A percentile compares a stretch with the other conserved stretches of the same genome.
Conservation (phyloP, 2,329 filamentous ascomycete species). For the Huntiella omanensis region DNA sequence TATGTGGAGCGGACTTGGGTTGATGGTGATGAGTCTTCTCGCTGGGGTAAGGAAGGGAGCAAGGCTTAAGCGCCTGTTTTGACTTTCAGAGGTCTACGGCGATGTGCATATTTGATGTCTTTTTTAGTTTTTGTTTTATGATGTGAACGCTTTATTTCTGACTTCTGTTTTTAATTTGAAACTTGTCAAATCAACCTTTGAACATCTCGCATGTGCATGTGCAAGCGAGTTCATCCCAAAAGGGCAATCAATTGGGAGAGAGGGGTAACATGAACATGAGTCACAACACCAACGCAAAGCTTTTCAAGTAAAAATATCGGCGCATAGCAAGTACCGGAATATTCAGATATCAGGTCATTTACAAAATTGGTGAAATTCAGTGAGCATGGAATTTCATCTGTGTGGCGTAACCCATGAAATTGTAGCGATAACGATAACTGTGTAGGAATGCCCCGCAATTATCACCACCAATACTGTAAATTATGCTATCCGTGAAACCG, state of each 20-base stretch:
- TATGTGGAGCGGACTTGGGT: conserved; percentile 75
- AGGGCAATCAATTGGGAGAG: too few relatives aligned
- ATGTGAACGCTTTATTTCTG: neutral
- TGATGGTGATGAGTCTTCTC: conserved; percentile 61
- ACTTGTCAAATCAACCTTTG: neutral
- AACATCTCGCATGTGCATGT: too few relatives aligned
- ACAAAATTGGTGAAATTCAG: too few relatives aligned
- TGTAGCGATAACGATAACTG: neutral
- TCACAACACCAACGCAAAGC: too few relatives aligned
- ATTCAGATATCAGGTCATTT: too few relatives aligned
- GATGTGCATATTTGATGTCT: conserved; percentile 11
- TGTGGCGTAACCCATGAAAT: neutral
- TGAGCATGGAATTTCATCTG: too few relatives aligned
- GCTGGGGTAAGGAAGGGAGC: conserved; percentile 48
- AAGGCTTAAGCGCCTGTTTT: conserved; percentile 8
- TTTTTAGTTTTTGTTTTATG: neutral
- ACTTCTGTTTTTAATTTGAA: neutral
- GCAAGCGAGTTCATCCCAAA: too few relatives aligned
- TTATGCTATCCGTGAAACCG: neutral
- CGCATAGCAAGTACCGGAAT: too few relatives aligned
- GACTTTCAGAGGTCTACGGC: conserved; percentile 7
- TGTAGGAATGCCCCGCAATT: neutral
- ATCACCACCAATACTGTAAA: neutral
- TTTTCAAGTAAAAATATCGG: too few relatives aligned
- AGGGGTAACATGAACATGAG: too few relatives aligned